Base-by-base conservation (phyloP, 495 filamentous ascomycete genomes). In the Cercophora sp. region DNA sequence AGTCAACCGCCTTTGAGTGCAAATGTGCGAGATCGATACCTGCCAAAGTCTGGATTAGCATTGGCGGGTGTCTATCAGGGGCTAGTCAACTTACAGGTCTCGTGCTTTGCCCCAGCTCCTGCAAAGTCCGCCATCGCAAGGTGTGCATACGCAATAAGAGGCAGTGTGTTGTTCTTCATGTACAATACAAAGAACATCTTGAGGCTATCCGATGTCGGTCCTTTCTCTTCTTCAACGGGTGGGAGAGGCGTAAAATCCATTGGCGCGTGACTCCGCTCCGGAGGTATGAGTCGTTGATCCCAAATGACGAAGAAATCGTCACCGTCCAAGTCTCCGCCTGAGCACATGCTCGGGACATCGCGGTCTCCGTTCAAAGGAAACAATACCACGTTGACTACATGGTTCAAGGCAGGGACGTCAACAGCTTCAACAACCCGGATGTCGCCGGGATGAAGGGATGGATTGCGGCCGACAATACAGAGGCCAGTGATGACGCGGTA, bases 261-360 rank as follows among this genome's bases (percentile, higher is more conserved):
- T 0, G 92, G 85, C 2, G 75, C 65, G 27, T 80, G 68, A 51
- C 90, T 86, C 79, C 83, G 88, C 41, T 85, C 71, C 0, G 49
- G 36, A 2, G 90, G 91, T 22, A 91, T 66, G 4, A 99, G 73
- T 37, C 85, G 79, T 27, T 74, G 60, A 58, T 99, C 91, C 93
- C 93, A 99, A 29, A 96, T 87, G 16, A 97, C 85, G 20, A 96
- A 79, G 62, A 87, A 99, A 63, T 97, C 94, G 58, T 99, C 93
- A 0, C 93, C 93, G 68, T 99, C 93, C 2, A 99, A 74, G 65
- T 99, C 93, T 4, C 93, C 94, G 2, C 93, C 93, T 5, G 93
- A 95, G 56, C 91, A 93, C 93, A 97, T 97, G 54, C 85, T 88
- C 6, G 90, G 79, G 22, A 99, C 67, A 56, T 91, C 89, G 32